Conservation (phyloP, 2,329 filamentous ascomycete species). For the Fonsecaea pedrosoi region DNA sequence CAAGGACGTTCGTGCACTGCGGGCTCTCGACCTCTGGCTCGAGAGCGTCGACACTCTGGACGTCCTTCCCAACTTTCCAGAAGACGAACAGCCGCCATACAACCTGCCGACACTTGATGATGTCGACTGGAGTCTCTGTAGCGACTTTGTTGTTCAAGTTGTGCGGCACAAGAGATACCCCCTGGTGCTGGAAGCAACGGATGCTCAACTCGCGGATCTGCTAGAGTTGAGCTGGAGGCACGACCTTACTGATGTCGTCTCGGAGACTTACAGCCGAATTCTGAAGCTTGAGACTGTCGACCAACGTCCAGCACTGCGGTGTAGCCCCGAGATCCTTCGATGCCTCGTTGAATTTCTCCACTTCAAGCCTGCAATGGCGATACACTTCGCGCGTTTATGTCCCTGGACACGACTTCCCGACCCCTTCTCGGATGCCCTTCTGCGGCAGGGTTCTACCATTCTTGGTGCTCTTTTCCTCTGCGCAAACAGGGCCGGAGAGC, state of each 20-base stretch:
- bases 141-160: conserved; percentile 7
- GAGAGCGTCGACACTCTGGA: conserved; percentile 13
- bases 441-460: not conserved
- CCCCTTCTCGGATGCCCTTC: not conserved
- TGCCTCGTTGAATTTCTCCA: conserved; percentile 6
- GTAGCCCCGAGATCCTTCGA: not conserved
- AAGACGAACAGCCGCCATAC: conserved; percentile 1
- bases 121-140: conserved; percentile 10
- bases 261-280: not conserved
- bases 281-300: not conserved
- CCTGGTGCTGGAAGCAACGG: conserved; percentile 2
- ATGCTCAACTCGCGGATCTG: not conserved
- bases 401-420: conserved; percentile 1
- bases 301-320: not conserved
- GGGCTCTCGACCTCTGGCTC: conserved; percentile 11
- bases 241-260: conserved; percentile 3
- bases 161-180: not conserved
- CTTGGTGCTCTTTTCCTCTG: conserved; percentile 8
- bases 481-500: conserved; percentile 8
- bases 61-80: conserved; percentile 11
- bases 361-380: conserved; percentile 7
- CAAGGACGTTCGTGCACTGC: conserved; percentile 9
- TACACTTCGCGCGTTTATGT: conserved; percentile 12
- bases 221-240: conserved; percentile 4
- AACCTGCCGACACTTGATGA: not conserved